A percentile compares a stretch with the other conserved stretches of the same genome.
phyloP scores from a whole-genome alignment of 768 basidiomycete genomes.

The Boletus rufocinnamomeus region DNA sequence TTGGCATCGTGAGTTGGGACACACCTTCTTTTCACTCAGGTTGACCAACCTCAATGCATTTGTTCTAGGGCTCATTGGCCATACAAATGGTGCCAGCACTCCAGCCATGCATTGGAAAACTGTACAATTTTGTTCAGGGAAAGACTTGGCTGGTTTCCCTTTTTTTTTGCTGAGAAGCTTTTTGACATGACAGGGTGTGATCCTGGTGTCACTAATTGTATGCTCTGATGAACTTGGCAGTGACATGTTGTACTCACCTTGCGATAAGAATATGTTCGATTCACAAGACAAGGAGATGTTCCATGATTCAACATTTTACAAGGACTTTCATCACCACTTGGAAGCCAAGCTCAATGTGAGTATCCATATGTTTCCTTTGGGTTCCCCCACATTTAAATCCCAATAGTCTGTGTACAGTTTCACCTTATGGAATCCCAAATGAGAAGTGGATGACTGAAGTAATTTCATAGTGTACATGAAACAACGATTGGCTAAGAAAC shows the following conservation, averaged over 20 bases:
- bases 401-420: constrained; percentile 37
- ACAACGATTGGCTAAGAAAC: constrained; percentile 53
- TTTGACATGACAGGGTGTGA: constrained; percentile 41
- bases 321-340: constrained; percentile 47
- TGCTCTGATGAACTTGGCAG: background rate
- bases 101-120: constrained; percentile 50
- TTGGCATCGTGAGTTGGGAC: constrained; percentile 51
- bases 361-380: background rate
- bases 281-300: constrained; percentile 54
- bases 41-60: background rate
- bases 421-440: constrained; percentile 42
- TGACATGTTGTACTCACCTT: background rate
- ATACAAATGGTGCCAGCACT: constrained; percentile 61
- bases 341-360: constrained; percentile 48
- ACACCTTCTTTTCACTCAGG: background rate
- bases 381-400: background rate
- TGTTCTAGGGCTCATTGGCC: constrained; percentile 56
- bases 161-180: constrained; percentile 45
- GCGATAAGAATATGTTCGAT: constrained; percentile 39
- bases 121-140: constrained; percentile 59
- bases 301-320: constrained; percentile 48
- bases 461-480: constrained; percentile 49
- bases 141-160: constrained; percentile 57
- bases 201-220: constrained; percentile 46
- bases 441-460: constrained; percentile 33